Evolutionary conservation across 2,329 filamentous ascomycete species (phyloP), one percentile per base, ranked within the genome.

Genomic region (Aspergillus tanneri): DNA sequence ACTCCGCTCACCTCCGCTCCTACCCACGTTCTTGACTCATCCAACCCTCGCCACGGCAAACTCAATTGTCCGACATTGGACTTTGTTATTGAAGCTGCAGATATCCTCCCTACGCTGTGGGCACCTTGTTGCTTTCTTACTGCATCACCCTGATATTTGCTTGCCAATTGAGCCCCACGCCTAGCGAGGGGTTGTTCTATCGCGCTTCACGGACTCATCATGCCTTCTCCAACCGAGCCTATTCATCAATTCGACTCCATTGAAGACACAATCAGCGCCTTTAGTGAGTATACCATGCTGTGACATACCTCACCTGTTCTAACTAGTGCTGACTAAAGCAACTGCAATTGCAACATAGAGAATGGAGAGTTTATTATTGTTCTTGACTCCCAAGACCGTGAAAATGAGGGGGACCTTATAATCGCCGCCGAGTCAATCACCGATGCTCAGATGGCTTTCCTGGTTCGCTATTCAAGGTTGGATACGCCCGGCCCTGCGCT

Each of bases 361-460:
- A 82, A 84, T 71, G 90, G 90, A 71, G 85, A 97, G 67, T 97
- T 97, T 79, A 86, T 99, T 68, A 84, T 99, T 53, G 92, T 96
- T 28, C 88, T 99, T 64, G 93, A 99, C 77, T 88, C 89, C 59
- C 84, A 90, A 56, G 83, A 85, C 54, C 91, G 93, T 71, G 93
- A 99, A 72, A 99, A 99, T 71, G 93, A 99, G 80, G 93, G 91
- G 71, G 93, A 99, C 75, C 83, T 99, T 40, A 96, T 97, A 72
- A 95, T 97, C 66, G 89, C 93, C 58, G 92, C 90, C 54, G 77
- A 90, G 58, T 81, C 87, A 63, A 76, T 96, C 56, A 96, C 92
- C 7, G 80, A 90, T 19, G 81, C 88, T 57, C 92, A 97, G 74
- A 95, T 95, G 85, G 89, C 90, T 62, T 99, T 96, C 77, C 86